phyloP scores from a whole-genome alignment of 495 filamentous ascomycete species.

The Xeromyces bisporus region DNA sequence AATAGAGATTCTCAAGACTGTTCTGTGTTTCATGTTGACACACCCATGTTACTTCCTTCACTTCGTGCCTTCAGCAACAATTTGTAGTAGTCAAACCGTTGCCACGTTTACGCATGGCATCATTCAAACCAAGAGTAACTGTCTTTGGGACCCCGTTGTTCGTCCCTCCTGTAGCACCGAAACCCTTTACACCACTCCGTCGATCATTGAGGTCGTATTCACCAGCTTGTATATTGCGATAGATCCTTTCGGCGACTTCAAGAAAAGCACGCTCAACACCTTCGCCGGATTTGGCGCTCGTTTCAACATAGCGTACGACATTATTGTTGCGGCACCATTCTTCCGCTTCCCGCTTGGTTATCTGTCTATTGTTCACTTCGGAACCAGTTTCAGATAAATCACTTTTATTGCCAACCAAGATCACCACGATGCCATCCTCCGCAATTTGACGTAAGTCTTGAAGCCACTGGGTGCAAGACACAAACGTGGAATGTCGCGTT shows the following conservation, averaged over 20 bases:
- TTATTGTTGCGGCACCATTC: constrained; percentile 74
- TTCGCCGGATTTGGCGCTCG: constrained; percentile 85
- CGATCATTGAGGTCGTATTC: constrained; percentile 90
- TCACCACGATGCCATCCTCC: constrained; percentile 82
- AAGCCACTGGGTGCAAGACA: constrained; percentile 75
- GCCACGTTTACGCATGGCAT: constrained; percentile 31
- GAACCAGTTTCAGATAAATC: constrained; percentile 46
- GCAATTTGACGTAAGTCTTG: constrained; percentile 83
- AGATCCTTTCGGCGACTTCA: constrained; percentile 83
- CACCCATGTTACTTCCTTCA: no score
- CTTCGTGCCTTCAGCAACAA: constrained; percentile 26
- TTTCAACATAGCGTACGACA: constrained; percentile 83
- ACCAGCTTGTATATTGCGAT: constrained; percentile 84
- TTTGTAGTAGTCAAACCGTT: constrained; percentile 26
- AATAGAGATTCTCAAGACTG: background rate
- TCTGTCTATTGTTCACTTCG: constrained; percentile 50
- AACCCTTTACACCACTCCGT: constrained; percentile 80
- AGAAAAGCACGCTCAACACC: constrained; percentile 86
- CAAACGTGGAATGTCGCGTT: constrained; percentile 66
- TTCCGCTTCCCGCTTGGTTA: constrained; percentile 62
- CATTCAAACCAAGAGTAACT: constrained; percentile 40
- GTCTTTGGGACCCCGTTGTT: constrained; percentile 28
- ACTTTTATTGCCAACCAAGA: constrained; percentile 87
- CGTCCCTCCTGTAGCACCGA: constrained; percentile 34
- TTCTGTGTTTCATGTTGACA: background rate